Evolutionary conservation across 2,329 filamentous ascomycete species (phyloP).

Genomic region (Gnomoniopsis sp.): DNA sequence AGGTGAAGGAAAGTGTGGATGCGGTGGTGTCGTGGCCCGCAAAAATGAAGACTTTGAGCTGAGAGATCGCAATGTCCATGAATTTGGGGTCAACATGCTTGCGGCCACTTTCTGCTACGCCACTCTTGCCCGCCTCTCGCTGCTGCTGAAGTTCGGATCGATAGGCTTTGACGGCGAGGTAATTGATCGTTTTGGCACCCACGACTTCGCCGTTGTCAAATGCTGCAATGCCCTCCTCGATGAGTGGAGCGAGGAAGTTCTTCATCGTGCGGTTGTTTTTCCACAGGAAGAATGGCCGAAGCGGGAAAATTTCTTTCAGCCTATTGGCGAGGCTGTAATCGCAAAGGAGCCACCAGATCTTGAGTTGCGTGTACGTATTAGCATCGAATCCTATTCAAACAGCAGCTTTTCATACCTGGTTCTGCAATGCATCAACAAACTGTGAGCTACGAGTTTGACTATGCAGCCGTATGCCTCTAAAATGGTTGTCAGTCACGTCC

Average conservation of each 20-base stretch:
- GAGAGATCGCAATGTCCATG: slow-evolving; percentile 16
- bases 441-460: background rate
- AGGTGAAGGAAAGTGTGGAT: slow-evolving; percentile 12
- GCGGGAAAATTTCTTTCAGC: slow-evolving; percentile 17
- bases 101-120: background rate
- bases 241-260: slow-evolving; percentile 25
- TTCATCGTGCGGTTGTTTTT: slow-evolving; percentile 26
- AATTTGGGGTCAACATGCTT: slow-evolving; percentile 8
- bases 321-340: slow-evolving; percentile 5
- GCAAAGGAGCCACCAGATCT: slow-evolving; percentile 16
- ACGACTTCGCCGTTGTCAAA: slow-evolving; percentile 14
- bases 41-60: slow-evolving; percentile 27
- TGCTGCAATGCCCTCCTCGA: slow-evolving; percentile 24
- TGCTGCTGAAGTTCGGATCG: slow-evolving; percentile 16
- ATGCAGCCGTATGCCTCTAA: background rate
- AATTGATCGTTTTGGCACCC: slow-evolving; percentile 26
- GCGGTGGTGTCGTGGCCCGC: slow-evolving; percentile 18
- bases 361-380: background rate
- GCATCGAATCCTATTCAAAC: background rate
- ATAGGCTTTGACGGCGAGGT: slow-evolving; percentile 26
- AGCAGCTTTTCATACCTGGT: background rate
- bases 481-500: background rate
- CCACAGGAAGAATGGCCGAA: slow-evolving; percentile 23
- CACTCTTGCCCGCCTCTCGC: background rate
- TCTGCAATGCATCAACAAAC: background rate